A percentile compares a stretch with the other conserved stretches of the same genome.
Conservation (phyloP, 176 grass and related monocot genomes). For the Zoysia japonica region DNA sequence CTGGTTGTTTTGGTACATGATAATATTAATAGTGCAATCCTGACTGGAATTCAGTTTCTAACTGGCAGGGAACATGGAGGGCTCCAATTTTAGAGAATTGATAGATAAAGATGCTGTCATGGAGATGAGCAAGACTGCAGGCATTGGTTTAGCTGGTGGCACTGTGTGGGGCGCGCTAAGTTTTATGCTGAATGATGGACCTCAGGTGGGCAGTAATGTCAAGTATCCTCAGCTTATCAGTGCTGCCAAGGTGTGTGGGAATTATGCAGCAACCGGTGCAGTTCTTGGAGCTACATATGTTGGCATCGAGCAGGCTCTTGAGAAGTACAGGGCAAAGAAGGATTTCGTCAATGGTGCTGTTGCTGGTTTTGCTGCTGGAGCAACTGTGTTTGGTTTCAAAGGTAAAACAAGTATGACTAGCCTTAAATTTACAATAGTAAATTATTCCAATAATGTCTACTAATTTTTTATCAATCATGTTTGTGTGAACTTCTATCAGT, state of each 20-base stretch:
- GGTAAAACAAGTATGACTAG: constrained; percentile 31
- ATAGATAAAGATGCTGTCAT: constrained; percentile 16
- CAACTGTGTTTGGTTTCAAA: constrained; percentile 45
- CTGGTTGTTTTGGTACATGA: neutral
- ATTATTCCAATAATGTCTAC: neutral
- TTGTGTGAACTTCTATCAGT: neutral
- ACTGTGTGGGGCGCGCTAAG: constrained; percentile 42
- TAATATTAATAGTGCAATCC: constrained; percentile 2
- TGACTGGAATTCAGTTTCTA: constrained; percentile 31
- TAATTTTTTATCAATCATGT: neutral
- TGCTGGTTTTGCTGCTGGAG: constrained; percentile 60
- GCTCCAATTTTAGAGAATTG: constrained; percentile 19
- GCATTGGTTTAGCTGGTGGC: constrained; percentile 48
- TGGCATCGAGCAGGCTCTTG: constrained; percentile 50
- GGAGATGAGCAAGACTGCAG: constrained; percentile 32
- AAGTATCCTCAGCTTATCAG: constrained; percentile 49
- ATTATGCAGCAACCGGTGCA: constrained; percentile 42
- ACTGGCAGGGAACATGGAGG: constrained; percentile 42
- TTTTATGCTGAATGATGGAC: constrained; percentile 37
- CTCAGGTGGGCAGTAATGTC: constrained; percentile 37
- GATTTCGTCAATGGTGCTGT: constrained; percentile 55
- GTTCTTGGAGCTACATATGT: constrained; percentile 49
- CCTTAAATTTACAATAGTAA: neutral
- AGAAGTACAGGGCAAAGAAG: constrained; percentile 56
- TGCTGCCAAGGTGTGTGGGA: constrained; percentile 42